Evolutionary conservation across 2,329 filamentous ascomycete species (phyloP), one percentile per base, ranked within the genome.

Genomic region (Botryotinia globosa): DNA sequence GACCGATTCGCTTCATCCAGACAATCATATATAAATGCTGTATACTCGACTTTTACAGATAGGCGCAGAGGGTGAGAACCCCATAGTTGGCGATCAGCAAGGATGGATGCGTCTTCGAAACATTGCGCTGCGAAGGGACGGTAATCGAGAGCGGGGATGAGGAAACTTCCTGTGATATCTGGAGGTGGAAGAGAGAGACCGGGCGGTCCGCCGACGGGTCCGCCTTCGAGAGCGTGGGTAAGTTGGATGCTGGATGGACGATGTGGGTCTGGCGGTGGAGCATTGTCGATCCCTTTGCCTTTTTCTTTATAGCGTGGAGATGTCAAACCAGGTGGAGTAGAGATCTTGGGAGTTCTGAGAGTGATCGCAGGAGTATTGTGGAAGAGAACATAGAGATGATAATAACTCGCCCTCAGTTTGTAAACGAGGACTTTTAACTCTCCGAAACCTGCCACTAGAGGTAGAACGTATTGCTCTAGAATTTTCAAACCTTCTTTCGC

Each of bases 321-420:
- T 63, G 70, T 80, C 34, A 81, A 74, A 39, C 80, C 80, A 29
- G 80, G 80, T 63, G 80, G 80, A 10, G 83, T 87, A 78, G 79
- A 84, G 77, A 81, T 78, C 76, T 77, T 79, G 73, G 70, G 58
- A 12, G 73, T 61, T 72, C 76, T 77, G 37, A 79, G 71, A 14
- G 54, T 77, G 63, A 97, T 88, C 0, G 91, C 87, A 0, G 95
- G 95, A 70, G 93, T 90, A 82, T 98, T 98, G 84, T 98, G 94
- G 80, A 98, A 98, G 20, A 98, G 87, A 71, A 97, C 96, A 81
- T 97, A 97, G 76, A 99, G 94, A 83, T 99, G 95, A 78, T 97
- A 96, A 81, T 98, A 97, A 32, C 94, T 97, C 25, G 96, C 96
- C 74, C 94, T 91, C 22, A 99, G 87, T 82, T 98, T 99, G 81